Base-by-base conservation (phyloP, 345 rosid genomes). In the Luvunga scandens region DNA sequence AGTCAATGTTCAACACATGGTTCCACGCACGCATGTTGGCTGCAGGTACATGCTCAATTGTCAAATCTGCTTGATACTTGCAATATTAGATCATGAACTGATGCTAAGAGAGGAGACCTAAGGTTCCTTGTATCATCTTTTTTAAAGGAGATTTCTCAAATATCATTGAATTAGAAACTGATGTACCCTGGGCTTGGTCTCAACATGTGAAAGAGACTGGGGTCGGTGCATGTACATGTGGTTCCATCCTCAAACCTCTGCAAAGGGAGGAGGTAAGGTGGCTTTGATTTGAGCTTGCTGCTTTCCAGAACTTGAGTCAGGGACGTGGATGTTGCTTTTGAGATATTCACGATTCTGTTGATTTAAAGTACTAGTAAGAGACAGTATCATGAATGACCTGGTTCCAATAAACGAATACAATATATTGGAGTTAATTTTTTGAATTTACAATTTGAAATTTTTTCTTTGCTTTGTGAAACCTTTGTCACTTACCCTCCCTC, bases 281-380 rank as follows among this genome's bases (percentile, higher is more conserved):
- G 50, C 42, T 64, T 78, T 50, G 30, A 62, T 42, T 45, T 78
- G 25, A 4, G 30, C 55, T 78, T 71, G 71, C 65, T 50, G 31
- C 74, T 25, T 13, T 16, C 39, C 62, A 55, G 45, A 36, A 70
- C 72, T 72, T 72, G 70, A 48, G 72, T 64, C 24, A n/a, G 33
- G 19, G 34, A 14, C 7, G 9, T 27, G 22, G 34, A 19, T 7
- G 5, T 36, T 36, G 62, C 62, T 57, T 60, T 60, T 9, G 30
- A n/a, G 13, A n/a, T 60, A 2, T 36, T 36, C 27, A 9, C n/a
- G 0, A 2, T 67, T 59, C 42, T 76, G 4, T 39, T 33, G 36
- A 28, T 63, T 71, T 78, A 14, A 73, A 70, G 24, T 10, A 8
- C 25, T 61, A 69, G 8, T 38, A 70, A 48, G 36, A 25, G 36